phyloP scores from a whole-genome alignment of 2,329 filamentous ascomycete species.

The Sporothrix mexicana region DNA sequence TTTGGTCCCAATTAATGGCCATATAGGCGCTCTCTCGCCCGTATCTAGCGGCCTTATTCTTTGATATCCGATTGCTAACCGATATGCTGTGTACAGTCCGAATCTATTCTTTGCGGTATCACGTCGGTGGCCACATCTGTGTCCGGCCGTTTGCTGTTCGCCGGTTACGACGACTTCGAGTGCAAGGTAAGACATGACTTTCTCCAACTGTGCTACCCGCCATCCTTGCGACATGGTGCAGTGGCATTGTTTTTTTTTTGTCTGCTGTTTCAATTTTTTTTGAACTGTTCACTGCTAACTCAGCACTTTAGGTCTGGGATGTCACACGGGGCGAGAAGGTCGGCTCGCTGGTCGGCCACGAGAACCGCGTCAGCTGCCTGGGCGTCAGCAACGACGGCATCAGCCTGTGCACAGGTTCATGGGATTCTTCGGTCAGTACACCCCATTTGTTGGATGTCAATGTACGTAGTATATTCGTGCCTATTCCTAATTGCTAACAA shows the following conservation, averaged over 20 bases:
- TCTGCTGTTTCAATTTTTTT: neutral
- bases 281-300: conserved; percentile 39
- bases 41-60: neutral
- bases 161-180: conserved; percentile 98
- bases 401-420: conserved; percentile 98
- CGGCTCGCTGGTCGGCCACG: conserved; percentile 93
- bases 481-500: conserved; percentile 43
- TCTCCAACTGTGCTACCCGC: neutral
- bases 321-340: conserved; percentile 96
- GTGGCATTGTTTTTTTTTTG: neutral
- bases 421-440: conserved; percentile 91
- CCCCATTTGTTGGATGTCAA: neutral
- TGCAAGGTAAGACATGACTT: conserved; percentile 80
- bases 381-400: conserved; percentile 99
- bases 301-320: conserved; percentile 81
- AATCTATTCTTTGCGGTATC: conserved; percentile 96
- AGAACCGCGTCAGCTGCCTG: conserved; percentile 98
- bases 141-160: conserved; percentile 91
- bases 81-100: conserved; percentile 66
- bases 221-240: neutral
- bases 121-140: conserved; percentile 98
- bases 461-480: too few relatives aligned
- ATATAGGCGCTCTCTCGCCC: neutral
- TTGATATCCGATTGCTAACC: conserved; percentile 36
- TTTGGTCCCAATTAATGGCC: conserved; percentile 35